These are phyloP conservation scores for Bassia scoparia DNA, from an alignment of 148 eudicot species.

Conservation along the genomic window DNA sequence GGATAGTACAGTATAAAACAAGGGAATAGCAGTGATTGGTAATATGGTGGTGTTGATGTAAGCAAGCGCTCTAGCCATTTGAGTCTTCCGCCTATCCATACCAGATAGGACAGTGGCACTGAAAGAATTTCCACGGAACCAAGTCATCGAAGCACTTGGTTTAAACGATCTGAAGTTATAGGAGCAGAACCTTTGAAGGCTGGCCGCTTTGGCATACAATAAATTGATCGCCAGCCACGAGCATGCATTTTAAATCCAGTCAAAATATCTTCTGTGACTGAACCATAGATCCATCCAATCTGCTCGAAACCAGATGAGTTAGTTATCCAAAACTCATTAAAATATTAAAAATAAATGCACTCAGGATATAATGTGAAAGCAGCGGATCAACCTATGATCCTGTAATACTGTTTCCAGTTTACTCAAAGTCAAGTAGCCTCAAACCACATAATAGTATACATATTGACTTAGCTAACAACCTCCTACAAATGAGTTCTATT, in stretches of 20 bases:
- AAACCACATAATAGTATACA: not conserved
- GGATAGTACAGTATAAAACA: constrained; percentile 55
- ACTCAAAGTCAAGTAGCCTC: not conserved
- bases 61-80: constrained; percentile 73
- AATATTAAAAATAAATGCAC: not conserved
- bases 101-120: constrained; percentile 87
- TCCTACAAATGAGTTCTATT: not conserved
- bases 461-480: not conserved
- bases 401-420: not conserved
- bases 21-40: constrained; percentile 71
- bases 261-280: constrained; percentile 74
- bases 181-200: constrained; percentile 70
- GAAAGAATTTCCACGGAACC: constrained; percentile 83
- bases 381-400: not conserved
- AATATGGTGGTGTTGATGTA: constrained; percentile 70
- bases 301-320: constrained; percentile 27
- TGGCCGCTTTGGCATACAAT: constrained; percentile 75
- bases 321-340: not conserved
- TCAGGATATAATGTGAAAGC: not conserved
- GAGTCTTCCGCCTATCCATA: constrained; percentile 67
- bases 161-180: constrained; percentile 79
- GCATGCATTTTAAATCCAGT: constrained; percentile 92
- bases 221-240: constrained; percentile 85
- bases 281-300: constrained; percentile 92
- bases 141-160: constrained; percentile 82